These are phyloP conservation scores for Urtica urens DNA, from an alignment of 306 rosid genomes.

Conservation along the genomic window DNA sequence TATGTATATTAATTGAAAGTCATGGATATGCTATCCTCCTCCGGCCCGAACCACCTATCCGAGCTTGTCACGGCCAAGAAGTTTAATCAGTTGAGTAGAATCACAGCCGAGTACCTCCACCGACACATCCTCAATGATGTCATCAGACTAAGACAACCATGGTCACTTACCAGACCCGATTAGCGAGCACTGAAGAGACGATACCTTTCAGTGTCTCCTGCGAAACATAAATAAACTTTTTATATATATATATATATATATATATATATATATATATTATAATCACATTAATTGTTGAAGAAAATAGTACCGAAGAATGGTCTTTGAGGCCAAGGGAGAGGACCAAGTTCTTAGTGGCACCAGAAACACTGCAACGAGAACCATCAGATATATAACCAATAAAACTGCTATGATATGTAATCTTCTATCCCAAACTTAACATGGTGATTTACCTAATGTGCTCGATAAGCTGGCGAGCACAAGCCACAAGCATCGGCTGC, in stretches of 20 bases:
- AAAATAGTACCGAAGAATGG: constrained; percentile 59
- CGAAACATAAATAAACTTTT: constrained; percentile 19
- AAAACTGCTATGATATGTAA: neutral
- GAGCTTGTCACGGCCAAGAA: too few species aligned
- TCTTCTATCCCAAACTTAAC: neutral
- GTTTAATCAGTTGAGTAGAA: too few species aligned
- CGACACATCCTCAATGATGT: too few species aligned
- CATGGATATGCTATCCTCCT: too few species aligned
- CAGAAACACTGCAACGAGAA: constrained; percentile 39
- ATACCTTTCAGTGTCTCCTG: constrained; percentile 83
- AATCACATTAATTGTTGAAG: too few species aligned
- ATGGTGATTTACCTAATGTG: constrained; percentile 45
- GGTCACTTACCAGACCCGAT: constrained; percentile 55
- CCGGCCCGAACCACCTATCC: too few species aligned
- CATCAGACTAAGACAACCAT: too few species aligned
- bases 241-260: too few species aligned
- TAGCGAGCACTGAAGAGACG: constrained; percentile 55
- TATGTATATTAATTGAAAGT: too few species aligned
- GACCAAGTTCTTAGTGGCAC: constrained; percentile 53
- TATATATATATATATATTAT: too few species aligned
- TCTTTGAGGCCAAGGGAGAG: constrained; percentile 93
- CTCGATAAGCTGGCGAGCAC: constrained; percentile 82
- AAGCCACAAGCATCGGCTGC: constrained; percentile 49
- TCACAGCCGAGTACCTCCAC: too few species aligned
- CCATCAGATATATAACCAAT: neutral